Conservation (phyloP, 2,329 filamentous ascomycete species). For the Microdochium trichocladiopsis region DNA sequence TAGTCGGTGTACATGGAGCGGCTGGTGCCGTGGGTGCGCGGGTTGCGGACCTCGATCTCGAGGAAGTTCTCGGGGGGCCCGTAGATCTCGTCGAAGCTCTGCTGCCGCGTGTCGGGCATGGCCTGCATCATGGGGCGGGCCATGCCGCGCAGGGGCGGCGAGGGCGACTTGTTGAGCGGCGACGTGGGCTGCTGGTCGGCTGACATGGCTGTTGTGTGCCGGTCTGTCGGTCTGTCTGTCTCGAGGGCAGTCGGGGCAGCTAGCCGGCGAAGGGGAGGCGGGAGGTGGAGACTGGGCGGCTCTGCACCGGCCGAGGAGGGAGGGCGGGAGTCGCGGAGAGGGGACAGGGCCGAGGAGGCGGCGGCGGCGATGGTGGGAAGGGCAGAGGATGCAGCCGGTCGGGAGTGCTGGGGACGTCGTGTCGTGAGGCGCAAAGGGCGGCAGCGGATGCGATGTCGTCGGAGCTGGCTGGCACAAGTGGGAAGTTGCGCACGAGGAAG, state of each 20-base stretch:
- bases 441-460: not conserved
- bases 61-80: conserved; percentile 97
- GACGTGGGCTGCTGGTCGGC: conserved; percentile 3
- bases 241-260: too few relatives aligned
- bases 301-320: not conserved
- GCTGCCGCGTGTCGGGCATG: conserved; percentile 70
- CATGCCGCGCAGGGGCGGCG: conserved; percentile 15
- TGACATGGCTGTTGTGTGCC: not conserved
- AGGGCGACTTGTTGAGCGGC: conserved; percentile 13
- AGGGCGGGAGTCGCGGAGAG: not conserved
- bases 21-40: conserved; percentile 88
- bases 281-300: not conserved
- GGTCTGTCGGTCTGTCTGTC: too few relatives aligned
- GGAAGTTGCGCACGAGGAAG: not conserved
- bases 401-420: not conserved
- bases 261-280: not conserved
- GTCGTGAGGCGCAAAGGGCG: not conserved
- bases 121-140: conserved; percentile 55
- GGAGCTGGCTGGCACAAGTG: not conserved
- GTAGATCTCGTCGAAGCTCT: conserved; percentile 99
- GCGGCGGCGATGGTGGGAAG: not conserved
- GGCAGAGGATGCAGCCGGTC: not conserved
- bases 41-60: conserved; percentile 94
- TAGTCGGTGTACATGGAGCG: conserved; percentile 98
- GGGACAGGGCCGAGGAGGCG: not conserved